phyloP scores from a whole-genome alignment of 345 rosid genomes.

The Leavenworthia alabamica region DNA sequence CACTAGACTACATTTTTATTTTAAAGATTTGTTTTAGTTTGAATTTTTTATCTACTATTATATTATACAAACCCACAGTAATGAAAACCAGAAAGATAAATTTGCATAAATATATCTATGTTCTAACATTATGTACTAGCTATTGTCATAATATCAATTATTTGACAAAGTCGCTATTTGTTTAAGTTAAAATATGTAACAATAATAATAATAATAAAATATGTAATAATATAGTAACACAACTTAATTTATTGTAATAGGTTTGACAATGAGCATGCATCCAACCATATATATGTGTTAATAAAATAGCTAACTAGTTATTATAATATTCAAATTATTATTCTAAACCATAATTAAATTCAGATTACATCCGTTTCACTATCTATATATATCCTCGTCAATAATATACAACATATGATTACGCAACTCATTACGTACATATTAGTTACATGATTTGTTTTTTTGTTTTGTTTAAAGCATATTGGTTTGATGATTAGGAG shows the following conservation, averaged over 20 bases:
- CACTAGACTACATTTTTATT: background rate
- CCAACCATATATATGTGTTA: background rate
- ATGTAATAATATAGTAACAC: too few relatives aligned
- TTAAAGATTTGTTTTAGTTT: background rate
- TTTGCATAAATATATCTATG: background rate
- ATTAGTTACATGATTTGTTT: background rate
- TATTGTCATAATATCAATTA: background rate
- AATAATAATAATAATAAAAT: too few relatives aligned
- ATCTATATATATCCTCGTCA: background rate
- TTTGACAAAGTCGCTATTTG: background rate
- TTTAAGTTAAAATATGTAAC: background rate
- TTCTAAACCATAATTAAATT: background rate
- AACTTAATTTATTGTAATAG: background rate
- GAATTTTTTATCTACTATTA: background rate
- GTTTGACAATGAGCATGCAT: conserved; percentile 22
- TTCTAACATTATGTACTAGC: background rate
- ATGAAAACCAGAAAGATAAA: background rate
- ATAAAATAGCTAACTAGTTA: background rate
- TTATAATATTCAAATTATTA: background rate
- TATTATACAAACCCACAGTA: background rate
- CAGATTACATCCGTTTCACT: conserved; percentile 1
- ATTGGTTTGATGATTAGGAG: background rate
- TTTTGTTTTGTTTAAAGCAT: background rate
- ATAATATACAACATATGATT: conserved; percentile 10
- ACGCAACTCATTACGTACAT: conserved; percentile 16